These are phyloP conservation scores for Pythium inflatum DNA, from an alignment of 352 stramenopile species.

Conservation along the genomic window DNA sequence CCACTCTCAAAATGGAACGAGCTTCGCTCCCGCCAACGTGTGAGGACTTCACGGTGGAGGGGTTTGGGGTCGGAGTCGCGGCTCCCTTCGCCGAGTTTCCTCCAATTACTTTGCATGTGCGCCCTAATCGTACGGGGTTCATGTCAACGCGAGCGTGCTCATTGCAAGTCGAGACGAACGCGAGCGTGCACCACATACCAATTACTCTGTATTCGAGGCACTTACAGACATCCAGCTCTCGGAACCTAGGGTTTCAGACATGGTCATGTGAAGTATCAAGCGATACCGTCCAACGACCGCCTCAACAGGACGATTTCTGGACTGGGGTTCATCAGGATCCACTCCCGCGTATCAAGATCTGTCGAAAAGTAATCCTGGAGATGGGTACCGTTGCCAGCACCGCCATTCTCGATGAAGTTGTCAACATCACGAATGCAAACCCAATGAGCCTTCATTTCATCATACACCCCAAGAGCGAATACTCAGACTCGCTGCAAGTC, in stretches of 20 bases:
- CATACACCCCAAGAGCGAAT: background rate
- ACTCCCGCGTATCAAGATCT: too few relatives aligned
- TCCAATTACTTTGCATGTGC: background rate
- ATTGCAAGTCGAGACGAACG: conserved; percentile 27
- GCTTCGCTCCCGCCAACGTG: background rate
- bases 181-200: conserved; percentile 23
- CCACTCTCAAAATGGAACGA: background rate
- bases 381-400: conserved; percentile 46
- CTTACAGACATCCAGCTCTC: background rate
- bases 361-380: conserved; percentile 47
- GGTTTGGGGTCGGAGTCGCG: background rate
- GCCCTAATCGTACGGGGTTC: background rate
- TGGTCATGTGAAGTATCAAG: too few relatives aligned
- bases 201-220: conserved; percentile 13
- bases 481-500: background rate
- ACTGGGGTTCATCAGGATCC: too few relatives aligned
- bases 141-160: conserved; percentile 8
- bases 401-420: conserved; percentile 34
- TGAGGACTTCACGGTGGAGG: background rate
- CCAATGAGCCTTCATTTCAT: conserved; percentile 33
- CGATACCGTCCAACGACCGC: too few relatives aligned
- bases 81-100: background rate
- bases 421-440: conserved; percentile 57
- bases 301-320: too few relatives aligned
- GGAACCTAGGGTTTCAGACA: too few relatives aligned